Evolutionary conservation across 1,284 basidiomycete species (phyloP).

Genomic region (Testicularia cyperi): DNA sequence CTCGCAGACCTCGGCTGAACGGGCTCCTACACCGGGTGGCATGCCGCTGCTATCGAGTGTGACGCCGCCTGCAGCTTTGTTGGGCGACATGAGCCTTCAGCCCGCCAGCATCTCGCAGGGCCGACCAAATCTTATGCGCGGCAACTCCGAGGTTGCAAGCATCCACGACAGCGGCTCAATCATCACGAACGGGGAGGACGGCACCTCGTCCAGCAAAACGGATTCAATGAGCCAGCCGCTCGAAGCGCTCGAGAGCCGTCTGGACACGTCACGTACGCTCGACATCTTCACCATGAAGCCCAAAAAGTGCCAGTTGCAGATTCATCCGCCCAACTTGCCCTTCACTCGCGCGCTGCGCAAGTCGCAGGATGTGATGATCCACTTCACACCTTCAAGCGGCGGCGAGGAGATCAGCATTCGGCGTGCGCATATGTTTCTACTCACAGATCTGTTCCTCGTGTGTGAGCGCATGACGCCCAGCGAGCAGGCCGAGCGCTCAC

Average conservation of each 20-base stretch:
- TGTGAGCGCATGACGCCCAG: conserved; percentile 61
- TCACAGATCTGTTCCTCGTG: conserved; percentile 88
- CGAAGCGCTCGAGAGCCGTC: conserved; percentile 74
- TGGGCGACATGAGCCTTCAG: conserved; percentile 16
- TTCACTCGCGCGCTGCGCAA: conserved; percentile 79
- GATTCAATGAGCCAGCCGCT: conserved; percentile 31
- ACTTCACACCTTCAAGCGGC: conserved; percentile 72
- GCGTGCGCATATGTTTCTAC: conserved; percentile 80
- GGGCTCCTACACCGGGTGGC: conserved; percentile 15
- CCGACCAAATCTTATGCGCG: conserved; percentile 23
- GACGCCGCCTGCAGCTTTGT: conserved; percentile 14
- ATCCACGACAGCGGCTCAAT: conserved; percentile 16
- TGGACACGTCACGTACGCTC: conserved; percentile 76
- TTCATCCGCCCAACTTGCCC: conserved; percentile 75
- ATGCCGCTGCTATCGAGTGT: conserved; percentile 7
- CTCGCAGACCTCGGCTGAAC: conserved; percentile 1
- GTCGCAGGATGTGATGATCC: conserved; percentile 74
- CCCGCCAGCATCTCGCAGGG: conserved; percentile 6
- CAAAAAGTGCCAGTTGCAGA: conserved; percentile 85
- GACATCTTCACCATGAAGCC: conserved; percentile 96
- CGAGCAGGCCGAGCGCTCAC: conserved; percentile 29
- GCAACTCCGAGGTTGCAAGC: conserved; percentile 24
- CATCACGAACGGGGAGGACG: conserved; percentile 5
- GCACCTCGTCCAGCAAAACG: conserved; percentile 13
- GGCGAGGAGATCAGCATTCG: conserved; percentile 67